Percentiles rank a stretch among this genome's conserved stretches.
Evolutionary conservation across 108 stramenopile genomes (phyloP).

Genomic region (Chaetoceros muelleri): DNA sequence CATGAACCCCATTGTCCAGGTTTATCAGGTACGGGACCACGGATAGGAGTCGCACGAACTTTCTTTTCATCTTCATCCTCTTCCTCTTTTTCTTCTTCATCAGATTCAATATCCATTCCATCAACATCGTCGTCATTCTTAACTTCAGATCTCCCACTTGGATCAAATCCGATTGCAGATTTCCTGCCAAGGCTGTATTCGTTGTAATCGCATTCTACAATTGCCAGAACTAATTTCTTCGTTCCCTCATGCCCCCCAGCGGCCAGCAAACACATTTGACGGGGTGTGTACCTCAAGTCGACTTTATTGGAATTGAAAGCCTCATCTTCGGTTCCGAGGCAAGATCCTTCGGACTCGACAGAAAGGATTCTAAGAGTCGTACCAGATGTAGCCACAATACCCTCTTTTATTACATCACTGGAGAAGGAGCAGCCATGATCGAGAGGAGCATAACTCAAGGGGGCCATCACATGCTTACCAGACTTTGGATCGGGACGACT

Average conservation of each 20-base stretch:
- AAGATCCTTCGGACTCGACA: slow-evolving; percentile 52
- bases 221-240: slow-evolving; percentile 70
- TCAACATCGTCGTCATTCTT: slow-evolving; percentile 37
- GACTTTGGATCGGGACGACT: slow-evolving; percentile 42
- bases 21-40: slow-evolving; percentile 80
- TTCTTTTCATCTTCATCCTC: slow-evolving; percentile 76
- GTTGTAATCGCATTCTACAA: slow-evolving; percentile 94
- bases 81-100: slow-evolving; percentile 54
- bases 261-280: slow-evolving; percentile 78
- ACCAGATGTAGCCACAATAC: slow-evolving; percentile 92
- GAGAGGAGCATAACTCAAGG: slow-evolving; percentile 86
- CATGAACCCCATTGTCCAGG: slow-evolving; percentile 92
- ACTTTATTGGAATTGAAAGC: slow-evolving; percentile 83
- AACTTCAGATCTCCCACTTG: slow-evolving; percentile 32
- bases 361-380: slow-evolving; percentile 86
- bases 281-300: slow-evolving; percentile 91
- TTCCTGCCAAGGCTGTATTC: slow-evolving; percentile 77
- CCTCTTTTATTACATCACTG: slow-evolving; percentile 85
- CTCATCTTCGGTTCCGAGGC: slow-evolving; percentile 62
- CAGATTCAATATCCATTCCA: slow-evolving; percentile 68
- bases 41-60: slow-evolving; percentile 60
- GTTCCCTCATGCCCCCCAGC: slow-evolving; percentile 17
- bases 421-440: slow-evolving; percentile 88
- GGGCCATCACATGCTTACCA: slow-evolving; percentile 74
- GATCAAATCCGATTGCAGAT: slow-evolving; percentile 64